Conservation (phyloP, 2,329 filamentous ascomycete species). For the Xylaria sp. region DNA sequence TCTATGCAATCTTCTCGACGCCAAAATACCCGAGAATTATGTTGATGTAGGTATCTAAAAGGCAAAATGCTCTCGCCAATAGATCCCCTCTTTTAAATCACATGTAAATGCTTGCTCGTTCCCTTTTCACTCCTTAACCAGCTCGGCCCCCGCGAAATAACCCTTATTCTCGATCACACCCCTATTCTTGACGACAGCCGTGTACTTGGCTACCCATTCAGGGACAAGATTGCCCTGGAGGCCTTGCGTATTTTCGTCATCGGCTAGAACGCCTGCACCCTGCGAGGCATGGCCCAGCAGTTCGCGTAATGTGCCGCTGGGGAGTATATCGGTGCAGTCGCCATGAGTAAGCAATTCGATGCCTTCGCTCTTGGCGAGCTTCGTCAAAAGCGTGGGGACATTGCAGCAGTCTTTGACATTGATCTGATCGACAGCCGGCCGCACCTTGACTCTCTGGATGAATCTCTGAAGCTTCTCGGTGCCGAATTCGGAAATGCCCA, state of each 20-base stretch:
- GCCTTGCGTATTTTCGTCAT: constrained; percentile 48
- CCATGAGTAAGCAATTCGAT: constrained; percentile 91
- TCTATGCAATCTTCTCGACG: constrained; percentile 16
- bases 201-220: constrained; percentile 96
- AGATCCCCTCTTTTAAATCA: not conserved
- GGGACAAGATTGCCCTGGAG: constrained; percentile 74
- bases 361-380: constrained; percentile 73
- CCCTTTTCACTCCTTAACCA: constrained; percentile 39
- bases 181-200: constrained; percentile 85
- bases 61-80: not conserved
- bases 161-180: constrained; percentile 98
- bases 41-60: constrained; percentile 2
- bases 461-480: constrained; percentile 76
- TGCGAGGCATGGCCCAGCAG: constrained; percentile 67
- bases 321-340: constrained; percentile 88
- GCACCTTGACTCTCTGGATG: constrained; percentile 62
- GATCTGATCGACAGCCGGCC: constrained; percentile 87
- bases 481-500: constrained; percentile 90
- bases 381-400: constrained; percentile 79
- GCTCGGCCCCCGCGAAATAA: constrained; percentile 82
- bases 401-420: constrained; percentile 95
- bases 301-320: constrained; percentile 76
- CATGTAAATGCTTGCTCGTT: not conserved
- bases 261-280: constrained; percentile 71
- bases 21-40: constrained; percentile 5